Conservation (phyloP, 495 filamentous ascomycete genomes). For the Tuber aestivum region DNA sequence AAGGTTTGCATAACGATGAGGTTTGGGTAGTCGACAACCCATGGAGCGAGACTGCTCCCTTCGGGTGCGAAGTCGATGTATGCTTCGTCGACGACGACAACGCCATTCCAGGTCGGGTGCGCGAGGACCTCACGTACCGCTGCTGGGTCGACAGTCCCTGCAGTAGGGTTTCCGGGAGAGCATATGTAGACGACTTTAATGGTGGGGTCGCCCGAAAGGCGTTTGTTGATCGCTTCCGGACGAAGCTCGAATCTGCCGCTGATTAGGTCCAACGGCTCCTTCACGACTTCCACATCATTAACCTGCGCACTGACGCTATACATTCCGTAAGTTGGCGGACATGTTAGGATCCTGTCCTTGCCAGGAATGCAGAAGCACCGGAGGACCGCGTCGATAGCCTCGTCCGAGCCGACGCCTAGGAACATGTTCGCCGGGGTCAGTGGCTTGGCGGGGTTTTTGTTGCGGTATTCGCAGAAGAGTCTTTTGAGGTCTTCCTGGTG, state of each 20-base stretch:
- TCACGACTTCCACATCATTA: constrained; percentile 82
- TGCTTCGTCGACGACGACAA: constrained; percentile 90
- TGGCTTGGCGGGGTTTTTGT: constrained; percentile 63
- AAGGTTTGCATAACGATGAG: constrained; percentile 96
- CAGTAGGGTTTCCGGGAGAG: constrained; percentile 92
- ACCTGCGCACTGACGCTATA: constrained; percentile 88
- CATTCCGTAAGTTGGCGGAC: constrained; percentile 98
- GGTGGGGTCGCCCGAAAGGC: constrained; percentile 54
- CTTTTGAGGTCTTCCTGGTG: constrained; percentile 84
- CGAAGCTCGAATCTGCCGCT: constrained; percentile 64
- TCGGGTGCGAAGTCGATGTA: constrained; percentile 91
- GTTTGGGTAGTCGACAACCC: constrained; percentile 90
- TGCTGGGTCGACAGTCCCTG: constrained; percentile 65
- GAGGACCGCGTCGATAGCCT: constrained; percentile 89
- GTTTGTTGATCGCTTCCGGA: constrained; percentile 58
- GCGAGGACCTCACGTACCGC: constrained; percentile 68
- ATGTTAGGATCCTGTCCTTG: constrained; percentile 81
- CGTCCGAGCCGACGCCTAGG: constrained; percentile 86
- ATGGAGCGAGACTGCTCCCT: constrained; percentile 78
- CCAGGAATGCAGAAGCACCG: constrained; percentile 87
- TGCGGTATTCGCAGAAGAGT: constrained; percentile 78
- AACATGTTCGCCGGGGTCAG: constrained; percentile 80
- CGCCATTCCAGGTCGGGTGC: constrained; percentile 91
- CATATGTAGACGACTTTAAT: constrained; percentile 91
- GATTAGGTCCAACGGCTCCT: constrained; percentile 63